Base-by-base conservation (phyloP, 2,329 filamentous ascomycete genomes). In the Xylaria sp. region DNA sequence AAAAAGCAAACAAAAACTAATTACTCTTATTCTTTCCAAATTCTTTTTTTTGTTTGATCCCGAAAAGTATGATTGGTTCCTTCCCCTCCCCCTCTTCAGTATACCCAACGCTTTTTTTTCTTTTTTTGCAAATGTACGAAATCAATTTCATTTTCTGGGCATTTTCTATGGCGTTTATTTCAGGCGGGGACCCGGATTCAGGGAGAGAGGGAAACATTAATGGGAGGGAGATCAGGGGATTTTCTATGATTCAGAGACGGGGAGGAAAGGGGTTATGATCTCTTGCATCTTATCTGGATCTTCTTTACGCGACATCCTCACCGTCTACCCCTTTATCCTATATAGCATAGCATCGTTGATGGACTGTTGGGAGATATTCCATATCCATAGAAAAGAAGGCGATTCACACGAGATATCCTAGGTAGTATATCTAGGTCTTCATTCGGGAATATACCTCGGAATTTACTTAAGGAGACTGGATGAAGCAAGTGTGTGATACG, bases 141-240 rank as follows among this genome's bases (percentile, higher is more conserved):
- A 49, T 58, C 16, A 1, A 3, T 16, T 18, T 16, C 8, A n/a
- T 16, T 47, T 47, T 47, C 16, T 58, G 53, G 59, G 62, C 62
- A 64, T 64, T 63, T 54, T 54, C 49, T 49, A 58, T 49, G 63
- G 63, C 63, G 63, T 65, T 64, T 63, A 52, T 42, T 9, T 42
- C 8, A 9, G 39, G 57, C 9, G 63, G 58, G 48, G 35, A 57
- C 11, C 30, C 11, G 42, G 54, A 49, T n/a, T 34, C 37, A 53
- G 53, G 52, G 42, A 49, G 49, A 19, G 30, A 51, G 30, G 37
- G 53, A 48, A 30, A 50, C 9, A 58, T 55, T 48, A 55, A 57
- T 47, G 54, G 52, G 54, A 57, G 23, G 34, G 6, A 39, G 55
- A 16, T 18, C 55, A 10, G 55, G 49, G 11, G 9, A 10, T 30